These are phyloP conservation scores for Fusarium sp. DNA, from an alignment of 2,329 filamentous ascomycete genomes.

Conservation along the genomic window DNA sequence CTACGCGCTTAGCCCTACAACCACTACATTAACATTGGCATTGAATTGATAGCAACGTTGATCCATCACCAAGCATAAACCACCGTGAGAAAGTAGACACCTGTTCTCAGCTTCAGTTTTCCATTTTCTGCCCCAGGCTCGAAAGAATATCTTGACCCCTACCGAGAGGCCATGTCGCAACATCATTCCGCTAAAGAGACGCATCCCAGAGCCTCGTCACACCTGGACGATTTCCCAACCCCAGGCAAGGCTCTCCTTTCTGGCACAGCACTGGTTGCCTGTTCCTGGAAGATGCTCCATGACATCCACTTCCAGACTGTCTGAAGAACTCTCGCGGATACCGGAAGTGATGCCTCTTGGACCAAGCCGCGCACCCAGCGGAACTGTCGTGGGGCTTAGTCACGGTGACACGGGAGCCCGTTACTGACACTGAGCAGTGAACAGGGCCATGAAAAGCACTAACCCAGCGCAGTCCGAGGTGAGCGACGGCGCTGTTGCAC, in stretches of 20 bases:
- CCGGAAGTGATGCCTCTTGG: slow-evolving; percentile 5
- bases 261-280: neutral
- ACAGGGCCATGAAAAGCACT: neutral
- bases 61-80: slow-evolving; percentile 17
- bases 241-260: neutral
- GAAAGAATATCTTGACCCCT: slow-evolving; percentile 24
- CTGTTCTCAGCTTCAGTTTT: neutral
- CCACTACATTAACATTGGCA: neutral
- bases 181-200: slow-evolving; percentile 26
- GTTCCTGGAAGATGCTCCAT: neutral
- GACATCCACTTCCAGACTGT: slow-evolving; percentile 11
- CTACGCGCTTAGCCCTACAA: slow-evolving; percentile 24
- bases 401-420: slow-evolving; percentile 1
- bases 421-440: neutral
- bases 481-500: neutral
- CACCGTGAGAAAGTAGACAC: neutral
- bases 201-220: slow-evolving; percentile 21
- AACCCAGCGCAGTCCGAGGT: slow-evolving; percentile 1
- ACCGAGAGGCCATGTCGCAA: slow-evolving; percentile 21
- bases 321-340: slow-evolving; percentile 12
- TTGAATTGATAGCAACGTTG: neutral
- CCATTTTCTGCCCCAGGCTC: slow-evolving; percentile 1
- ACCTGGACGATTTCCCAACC: slow-evolving; percentile 1
- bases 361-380: neutral
- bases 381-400: neutral